Evolutionary conservation across 2,329 filamentous ascomycete genomes (phyloP).

Genomic region (Fusarium nurragi): DNA sequence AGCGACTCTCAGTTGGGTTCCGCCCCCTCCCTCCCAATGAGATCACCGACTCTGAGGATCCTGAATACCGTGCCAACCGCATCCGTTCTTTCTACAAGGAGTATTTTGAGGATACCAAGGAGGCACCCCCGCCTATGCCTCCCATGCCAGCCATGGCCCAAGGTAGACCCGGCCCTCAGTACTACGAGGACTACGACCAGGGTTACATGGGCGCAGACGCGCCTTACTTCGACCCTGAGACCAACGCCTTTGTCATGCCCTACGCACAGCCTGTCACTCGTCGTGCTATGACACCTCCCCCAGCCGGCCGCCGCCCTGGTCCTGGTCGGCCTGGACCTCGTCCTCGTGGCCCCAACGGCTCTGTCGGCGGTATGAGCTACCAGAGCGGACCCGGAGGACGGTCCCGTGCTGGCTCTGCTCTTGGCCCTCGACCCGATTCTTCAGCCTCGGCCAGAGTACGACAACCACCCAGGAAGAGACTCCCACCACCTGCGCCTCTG

Average conservation of each 20-base stretch:
- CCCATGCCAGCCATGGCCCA: conserved; percentile 46
- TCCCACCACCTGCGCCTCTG: conserved; percentile 77
- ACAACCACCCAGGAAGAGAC: conserved; percentile 56
- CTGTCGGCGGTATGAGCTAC: conserved; percentile 59
- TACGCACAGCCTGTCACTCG: conserved; percentile 87
- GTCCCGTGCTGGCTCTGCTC: conserved; percentile 61
- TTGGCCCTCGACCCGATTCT: conserved; percentile 69
- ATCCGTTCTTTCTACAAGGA: conserved; percentile 99
- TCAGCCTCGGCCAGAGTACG: conserved; percentile 64
- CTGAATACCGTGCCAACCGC: conserved; percentile 92
- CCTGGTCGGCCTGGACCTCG: conserved; percentile 45
- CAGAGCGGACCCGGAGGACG: conserved; percentile 62
- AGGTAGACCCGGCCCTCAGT: conserved; percentile 51
- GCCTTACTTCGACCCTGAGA: conserved; percentile 72
- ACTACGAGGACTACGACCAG: conserved; percentile 80
- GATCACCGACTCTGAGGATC: conserved; percentile 81
- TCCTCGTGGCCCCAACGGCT: conserved; percentile 57
- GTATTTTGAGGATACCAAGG: conserved; percentile 90
- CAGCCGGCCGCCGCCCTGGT: conserved; percentile 61
- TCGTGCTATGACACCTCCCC: conserved; percentile 95
- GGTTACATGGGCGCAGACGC: conserved; percentile 74
- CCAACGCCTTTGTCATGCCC: conserved; percentile 78
- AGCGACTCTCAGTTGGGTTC: conserved; percentile 74
- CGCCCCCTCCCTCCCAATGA: conserved; percentile 90
- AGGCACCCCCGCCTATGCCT: conserved; percentile 54